These are phyloP conservation scores for Colletotrichum cereale DNA, from an alignment of 2,329 filamentous ascomycete genomes.

Conservation along the genomic window DNA sequence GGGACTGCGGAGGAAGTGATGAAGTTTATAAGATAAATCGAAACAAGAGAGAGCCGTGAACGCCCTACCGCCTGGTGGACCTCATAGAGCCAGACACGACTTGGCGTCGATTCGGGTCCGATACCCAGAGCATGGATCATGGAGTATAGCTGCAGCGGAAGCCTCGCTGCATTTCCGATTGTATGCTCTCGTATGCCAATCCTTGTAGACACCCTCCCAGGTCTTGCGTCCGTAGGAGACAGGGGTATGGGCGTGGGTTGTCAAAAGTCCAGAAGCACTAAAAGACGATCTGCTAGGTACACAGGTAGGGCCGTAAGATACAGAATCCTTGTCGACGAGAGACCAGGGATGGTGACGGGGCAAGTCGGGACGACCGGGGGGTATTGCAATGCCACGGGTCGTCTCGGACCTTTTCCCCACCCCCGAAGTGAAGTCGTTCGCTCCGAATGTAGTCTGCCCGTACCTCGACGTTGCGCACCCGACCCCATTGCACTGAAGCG, in stretches of 20 bases:
- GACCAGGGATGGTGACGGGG: slow-evolving; percentile 33
- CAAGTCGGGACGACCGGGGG: slow-evolving; percentile 30
- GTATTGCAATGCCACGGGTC: slow-evolving; percentile 32
- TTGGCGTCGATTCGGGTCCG: slow-evolving; percentile 37
- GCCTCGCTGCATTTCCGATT: slow-evolving; percentile 29
- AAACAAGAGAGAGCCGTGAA: slow-evolving; percentile 25
- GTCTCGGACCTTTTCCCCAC: slow-evolving; percentile 40
- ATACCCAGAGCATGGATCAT: slow-evolving; percentile 35
- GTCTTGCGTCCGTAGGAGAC: slow-evolving; percentile 35
- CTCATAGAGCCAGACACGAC: slow-evolving; percentile 13
- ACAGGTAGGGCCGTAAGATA: slow-evolving; percentile 39
- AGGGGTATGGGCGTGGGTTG: slow-evolving; percentile 27
- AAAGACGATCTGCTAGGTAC: slow-evolving; percentile 33
- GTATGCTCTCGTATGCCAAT: slow-evolving; percentile 27
- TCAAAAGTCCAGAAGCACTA: slow-evolving; percentile 22
- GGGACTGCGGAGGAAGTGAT: slow-evolving; percentile 22
- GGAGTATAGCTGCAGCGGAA: slow-evolving; percentile 37
- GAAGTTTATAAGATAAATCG: slow-evolving; percentile 36
- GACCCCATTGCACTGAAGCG: slow-evolving; percentile 14
- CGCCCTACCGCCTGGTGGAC: slow-evolving; percentile 13
- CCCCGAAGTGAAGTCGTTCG: slow-evolving; percentile 27
- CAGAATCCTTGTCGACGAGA: slow-evolving; percentile 11
- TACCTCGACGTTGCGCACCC: slow-evolving; percentile 8
- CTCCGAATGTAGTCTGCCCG: slow-evolving; percentile 10
- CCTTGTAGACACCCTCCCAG: slow-evolving; percentile 35